Evolutionary conservation across 164 flowering plant species (phyloP).

Genomic region (Liquidambar formosana): DNA sequence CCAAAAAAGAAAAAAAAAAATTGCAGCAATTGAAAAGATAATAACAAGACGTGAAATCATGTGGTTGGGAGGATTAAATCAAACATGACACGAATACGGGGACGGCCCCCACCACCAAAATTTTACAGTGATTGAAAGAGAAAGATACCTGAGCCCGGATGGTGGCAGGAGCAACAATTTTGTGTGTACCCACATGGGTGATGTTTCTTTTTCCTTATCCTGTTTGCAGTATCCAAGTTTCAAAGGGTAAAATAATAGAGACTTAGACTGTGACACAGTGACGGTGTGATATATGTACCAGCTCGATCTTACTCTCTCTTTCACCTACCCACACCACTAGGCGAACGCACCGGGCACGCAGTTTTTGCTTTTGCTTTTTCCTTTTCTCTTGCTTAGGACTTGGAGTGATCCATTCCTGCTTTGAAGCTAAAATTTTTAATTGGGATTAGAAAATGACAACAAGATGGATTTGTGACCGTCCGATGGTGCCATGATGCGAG

Average conservation of each 20-base stretch:
- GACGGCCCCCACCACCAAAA: too few species aligned
- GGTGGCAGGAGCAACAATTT: too few species aligned
- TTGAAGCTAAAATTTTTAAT: constrained; percentile 20
- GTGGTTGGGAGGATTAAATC: too few species aligned
- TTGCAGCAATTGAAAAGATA: too few species aligned
- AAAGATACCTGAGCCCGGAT: too few species aligned
- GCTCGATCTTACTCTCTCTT: not conserved
- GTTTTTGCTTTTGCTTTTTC: too few species aligned
- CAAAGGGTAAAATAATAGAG: constrained; percentile 7
- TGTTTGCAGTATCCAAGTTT: not conserved
- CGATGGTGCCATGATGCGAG: constrained; percentile 18
- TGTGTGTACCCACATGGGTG: not conserved
- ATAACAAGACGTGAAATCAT: too few species aligned
- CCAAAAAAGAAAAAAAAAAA: too few species aligned
- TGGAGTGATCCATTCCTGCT: constrained; percentile 7
- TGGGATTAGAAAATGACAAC: constrained; percentile 17
- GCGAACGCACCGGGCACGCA: not conserved
- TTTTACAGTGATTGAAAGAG: too few species aligned
- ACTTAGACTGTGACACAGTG: not conserved
- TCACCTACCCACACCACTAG: constrained; percentile 13
- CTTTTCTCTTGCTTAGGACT: constrained; percentile 7
- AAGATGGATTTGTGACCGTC: constrained; percentile 1
- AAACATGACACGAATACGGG: too few species aligned
- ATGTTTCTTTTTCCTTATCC: not conserved
- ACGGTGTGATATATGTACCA: too few species aligned